These are phyloP conservation scores for Marchantia polymorpha DNA, from an alignment of 225 moss, liverwort and hornwort species.

Conservation along the genomic window DNA sequence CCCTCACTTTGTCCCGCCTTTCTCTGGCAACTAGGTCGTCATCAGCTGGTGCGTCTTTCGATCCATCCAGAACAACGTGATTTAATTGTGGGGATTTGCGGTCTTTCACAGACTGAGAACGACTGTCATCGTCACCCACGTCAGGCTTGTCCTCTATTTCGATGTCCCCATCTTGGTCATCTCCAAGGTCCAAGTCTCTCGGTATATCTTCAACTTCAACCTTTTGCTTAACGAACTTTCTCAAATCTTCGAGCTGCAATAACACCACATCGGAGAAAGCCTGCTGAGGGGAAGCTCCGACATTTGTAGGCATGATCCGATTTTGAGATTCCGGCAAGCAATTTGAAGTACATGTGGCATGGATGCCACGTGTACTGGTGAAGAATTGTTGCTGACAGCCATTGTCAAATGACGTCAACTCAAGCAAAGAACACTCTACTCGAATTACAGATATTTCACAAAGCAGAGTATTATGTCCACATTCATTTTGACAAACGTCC, in stretches of 20 bases:
- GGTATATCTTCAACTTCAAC: conserved; percentile 35
- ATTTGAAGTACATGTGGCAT: no score
- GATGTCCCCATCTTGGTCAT: neutral
- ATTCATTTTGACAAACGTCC: no score
- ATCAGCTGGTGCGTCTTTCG: conserved; percentile 48
- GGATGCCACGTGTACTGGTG: no score
- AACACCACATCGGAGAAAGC: neutral
- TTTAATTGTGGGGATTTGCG: conserved; percentile 14
- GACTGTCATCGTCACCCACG: conserved; percentile 8
- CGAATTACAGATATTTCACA: no score
- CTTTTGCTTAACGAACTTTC: conserved; percentile 24
- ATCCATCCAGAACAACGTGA: conserved; percentile 29
- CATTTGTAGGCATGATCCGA: neutral
- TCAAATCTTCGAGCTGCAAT: conserved; percentile 41
- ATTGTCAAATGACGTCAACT: neutral
- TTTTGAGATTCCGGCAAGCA: no score
- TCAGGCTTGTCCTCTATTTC: conserved; percentile 20
- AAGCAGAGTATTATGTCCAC: no score
- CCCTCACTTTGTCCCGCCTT: conserved; percentile 86
- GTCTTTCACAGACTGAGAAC: neutral
- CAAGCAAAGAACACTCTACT: neutral
- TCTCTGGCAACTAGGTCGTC: conserved; percentile 63
- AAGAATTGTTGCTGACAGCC: neutral
- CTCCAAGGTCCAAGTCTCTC: conserved; percentile 31
- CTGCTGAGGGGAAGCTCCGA: neutral